These are phyloP conservation scores for Artomyces pyxidatus DNA, from an alignment of 768 basidiomycete genomes.

Conservation along the genomic window DNA sequence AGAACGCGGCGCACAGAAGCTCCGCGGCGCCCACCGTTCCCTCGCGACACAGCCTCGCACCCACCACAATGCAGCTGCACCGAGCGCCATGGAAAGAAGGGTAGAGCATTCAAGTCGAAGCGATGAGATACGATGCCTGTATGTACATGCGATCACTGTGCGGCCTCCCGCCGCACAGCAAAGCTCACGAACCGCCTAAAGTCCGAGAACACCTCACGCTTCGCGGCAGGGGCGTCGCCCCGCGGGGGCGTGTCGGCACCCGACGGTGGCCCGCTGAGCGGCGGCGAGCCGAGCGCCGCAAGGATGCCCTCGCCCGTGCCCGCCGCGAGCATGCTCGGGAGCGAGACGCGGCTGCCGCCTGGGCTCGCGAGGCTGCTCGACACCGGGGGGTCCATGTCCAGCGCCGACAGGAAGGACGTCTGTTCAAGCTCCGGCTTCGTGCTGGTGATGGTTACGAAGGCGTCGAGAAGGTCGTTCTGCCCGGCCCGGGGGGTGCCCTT, in stretches of 20 bases:
- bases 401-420: slow-evolving; percentile 84
- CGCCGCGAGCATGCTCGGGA: slow-evolving; percentile 28
- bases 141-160: slow-evolving; percentile 6
- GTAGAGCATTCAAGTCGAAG: too few relatives aligned
- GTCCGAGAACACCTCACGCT: slow-evolving; percentile 82
- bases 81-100: too few relatives aligned
- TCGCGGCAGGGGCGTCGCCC: slow-evolving; percentile 36
- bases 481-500: slow-evolving; percentile 84
- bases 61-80: too few relatives aligned
- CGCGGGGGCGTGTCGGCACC: slow-evolving; percentile 43
- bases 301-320: slow-evolving; percentile 48
- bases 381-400: slow-evolving; percentile 90
- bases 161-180: slow-evolving; percentile 68
- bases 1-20: too few relatives aligned
- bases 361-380: slow-evolving; percentile 57
- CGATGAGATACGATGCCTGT: too few relatives aligned
- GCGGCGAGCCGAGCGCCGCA: slow-evolving; percentile 51
- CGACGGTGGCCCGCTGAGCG: slow-evolving; percentile 53
- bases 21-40: too few relatives aligned
- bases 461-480: slow-evolving; percentile 86
- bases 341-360: slow-evolving; percentile 49
- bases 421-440: slow-evolving; percentile 82
- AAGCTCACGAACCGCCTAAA: slow-evolving; percentile 86
- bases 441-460: slow-evolving; percentile 89
- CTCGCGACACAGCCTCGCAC: too few relatives aligned